These are phyloP conservation scores for Penicillium digitatum DNA, from an alignment of 2,329 filamentous ascomycete species.

Conservation along the genomic window DNA sequence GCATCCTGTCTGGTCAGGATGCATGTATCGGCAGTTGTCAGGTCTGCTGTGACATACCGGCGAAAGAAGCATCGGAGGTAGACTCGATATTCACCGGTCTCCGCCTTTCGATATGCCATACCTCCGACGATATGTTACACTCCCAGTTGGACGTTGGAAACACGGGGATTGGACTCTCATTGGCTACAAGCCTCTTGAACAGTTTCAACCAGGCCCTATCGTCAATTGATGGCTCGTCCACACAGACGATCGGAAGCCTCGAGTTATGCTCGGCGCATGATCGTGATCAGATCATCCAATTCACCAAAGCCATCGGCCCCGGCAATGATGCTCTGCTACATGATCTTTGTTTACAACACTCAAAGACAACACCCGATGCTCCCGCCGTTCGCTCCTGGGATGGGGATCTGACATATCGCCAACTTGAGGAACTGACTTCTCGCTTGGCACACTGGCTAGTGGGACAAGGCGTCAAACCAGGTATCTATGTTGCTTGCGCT, in stretches of 20 bases:
- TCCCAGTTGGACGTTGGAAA: conserved; percentile 5
- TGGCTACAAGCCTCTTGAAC: conserved; percentile 13
- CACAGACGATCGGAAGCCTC: conserved; percentile 7
- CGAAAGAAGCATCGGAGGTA: background rate
- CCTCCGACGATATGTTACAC: conserved; percentile 4
- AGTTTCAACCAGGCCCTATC: conserved; percentile 10
- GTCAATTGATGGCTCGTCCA: conserved; percentile 4
- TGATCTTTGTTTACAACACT: conserved; percentile 17
- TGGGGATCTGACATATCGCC: conserved; percentile 16
- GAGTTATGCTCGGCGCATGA: conserved; percentile 15
- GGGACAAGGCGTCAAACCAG: conserved; percentile 14
- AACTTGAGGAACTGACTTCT: conserved; percentile 9
- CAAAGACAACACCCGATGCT: conserved; percentile 9
- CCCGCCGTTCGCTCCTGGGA: conserved; percentile 21
- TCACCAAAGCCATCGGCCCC: conserved; percentile 9
- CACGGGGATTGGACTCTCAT: conserved; percentile 4
- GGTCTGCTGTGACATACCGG: conserved; percentile 1
- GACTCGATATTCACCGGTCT: background rate
- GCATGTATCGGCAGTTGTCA: background rate
- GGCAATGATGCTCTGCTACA: conserved; percentile 13
- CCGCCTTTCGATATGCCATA: conserved; percentile 6
- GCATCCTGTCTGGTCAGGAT: background rate
- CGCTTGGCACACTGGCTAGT: conserved; percentile 17
- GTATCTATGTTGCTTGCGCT: conserved; percentile 13
- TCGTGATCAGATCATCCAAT: conserved; percentile 4